Evolutionary conservation across 352 stramenopile species (phyloP), one percentile per base, ranked within the genome.

Genomic region (Halophytophthora polymorphica): DNA sequence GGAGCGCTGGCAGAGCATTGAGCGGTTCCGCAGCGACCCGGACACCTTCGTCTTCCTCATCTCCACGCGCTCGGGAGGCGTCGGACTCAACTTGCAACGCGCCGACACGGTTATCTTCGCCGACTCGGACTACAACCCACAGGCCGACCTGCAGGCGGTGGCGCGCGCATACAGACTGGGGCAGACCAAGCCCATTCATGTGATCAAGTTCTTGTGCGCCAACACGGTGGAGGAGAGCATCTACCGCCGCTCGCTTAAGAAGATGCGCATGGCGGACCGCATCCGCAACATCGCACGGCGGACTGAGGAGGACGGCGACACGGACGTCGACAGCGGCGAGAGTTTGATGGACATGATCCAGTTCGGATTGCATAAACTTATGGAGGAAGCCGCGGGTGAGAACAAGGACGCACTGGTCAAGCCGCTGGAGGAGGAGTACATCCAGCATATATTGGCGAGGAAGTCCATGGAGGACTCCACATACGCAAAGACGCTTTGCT

Each of bases 21-120:
- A 93, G 49, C 75, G 82, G 11, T 93, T 93, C 22, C 72, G 71
- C 15, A 77, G 93, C 50, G 93, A 93, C 45, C 77, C 83, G 1
- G 71, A 86, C 31, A 93, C 96, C 18, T 98, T 98, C 62, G 71
- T 89, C 1, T 92, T 92, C 44, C 46, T 90, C 19, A 82, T 92
- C 50, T 89, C 77, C 40, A 90, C 82, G 8, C 69, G 79, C n/a
- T 77, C 75, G 15, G 82, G 82, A 15, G 79, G 77, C 34, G 63
- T 92, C 5, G 79, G 79, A 6, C 45, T 92, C 19, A 90, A 92
- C 46, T 55, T 90, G 5, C 75, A 90, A 39, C 80, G 75, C n/a
- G 82, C 82, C n/a, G 80, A 92, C 58, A 90, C 78, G 2, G 78
- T 92, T 23, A 86, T 92, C 50, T 90, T 92, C 39, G 71, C 70